phyloP scores from a whole-genome alignment of 164 flowering plant species.

The Taxillus chinensis region DNA sequence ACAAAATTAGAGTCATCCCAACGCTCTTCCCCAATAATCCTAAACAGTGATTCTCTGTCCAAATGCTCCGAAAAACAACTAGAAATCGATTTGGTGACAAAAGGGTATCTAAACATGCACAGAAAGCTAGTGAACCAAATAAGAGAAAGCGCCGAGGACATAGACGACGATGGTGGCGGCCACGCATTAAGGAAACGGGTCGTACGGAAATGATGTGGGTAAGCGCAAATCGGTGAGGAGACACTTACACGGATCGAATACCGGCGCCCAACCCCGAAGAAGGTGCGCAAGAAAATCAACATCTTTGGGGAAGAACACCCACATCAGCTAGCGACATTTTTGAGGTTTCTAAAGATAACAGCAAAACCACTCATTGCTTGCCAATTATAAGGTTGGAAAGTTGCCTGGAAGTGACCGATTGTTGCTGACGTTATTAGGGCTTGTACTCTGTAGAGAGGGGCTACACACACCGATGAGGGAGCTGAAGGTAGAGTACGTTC shows the following conservation, averaged over 20 bases:
- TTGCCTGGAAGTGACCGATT: no score
- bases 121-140: slow-evolving; percentile 29
- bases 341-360: neutral
- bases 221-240: neutral
- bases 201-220: neutral
- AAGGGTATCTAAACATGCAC: slow-evolving; percentile 23
- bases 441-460: no score
- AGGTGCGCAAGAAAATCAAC: slow-evolving; percentile 29
- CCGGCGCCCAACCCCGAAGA: slow-evolving; percentile 20
- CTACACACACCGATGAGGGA: no score
- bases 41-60: slow-evolving; percentile 23
- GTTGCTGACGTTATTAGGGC: no score
- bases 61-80: slow-evolving; percentile 8
- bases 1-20: slow-evolving; percentile 43
- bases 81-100: slow-evolving; percentile 14
- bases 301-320: slow-evolving; percentile 17
- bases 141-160: slow-evolving; percentile 3
- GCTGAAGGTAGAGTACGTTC: no score
- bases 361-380: no score
- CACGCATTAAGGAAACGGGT: neutral
- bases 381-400: no score
- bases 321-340: slow-evolving; percentile 10
- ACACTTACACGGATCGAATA: slow-evolving; percentile 18
- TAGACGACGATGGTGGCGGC: neutral
- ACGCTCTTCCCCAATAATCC: slow-evolving; percentile 29